Evolutionary conservation across 2,329 filamentous ascomycete species (phyloP).

Genomic region (Diaporthe sp.): DNA sequence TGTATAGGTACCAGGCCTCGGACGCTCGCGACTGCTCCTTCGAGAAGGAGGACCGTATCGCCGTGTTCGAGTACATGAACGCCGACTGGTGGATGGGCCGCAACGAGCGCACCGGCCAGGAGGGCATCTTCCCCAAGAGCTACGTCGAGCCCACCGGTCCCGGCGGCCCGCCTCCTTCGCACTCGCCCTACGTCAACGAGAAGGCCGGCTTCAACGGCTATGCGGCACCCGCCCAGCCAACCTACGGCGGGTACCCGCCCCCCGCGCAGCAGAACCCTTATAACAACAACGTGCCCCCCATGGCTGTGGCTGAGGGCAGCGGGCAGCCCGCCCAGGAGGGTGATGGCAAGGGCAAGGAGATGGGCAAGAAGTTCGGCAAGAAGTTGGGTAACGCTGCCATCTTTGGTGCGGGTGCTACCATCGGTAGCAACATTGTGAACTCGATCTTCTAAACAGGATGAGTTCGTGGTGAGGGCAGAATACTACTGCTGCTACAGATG

Average conservation of each 20-base stretch:
- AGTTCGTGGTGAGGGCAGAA: not conserved
- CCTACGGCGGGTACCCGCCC: slow-evolving; percentile 58
- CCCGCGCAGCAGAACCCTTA: slow-evolving; percentile 71
- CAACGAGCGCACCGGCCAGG: slow-evolving; percentile 84
- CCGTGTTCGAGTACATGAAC: slow-evolving; percentile 94
- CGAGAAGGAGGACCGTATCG: slow-evolving; percentile 83
- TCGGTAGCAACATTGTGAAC: slow-evolving; percentile 92
- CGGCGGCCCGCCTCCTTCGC: slow-evolving; percentile 45
- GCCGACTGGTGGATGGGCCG: slow-evolving; percentile 96
- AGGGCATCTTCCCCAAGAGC: slow-evolving; percentile 95
- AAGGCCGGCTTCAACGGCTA: slow-evolving; percentile 47
- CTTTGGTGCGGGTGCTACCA: slow-evolving; percentile 92
- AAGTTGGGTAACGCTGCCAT: slow-evolving; percentile 89
- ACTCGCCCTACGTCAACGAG: slow-evolving; percentile 46
- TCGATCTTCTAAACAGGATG: slow-evolving; percentile 78
- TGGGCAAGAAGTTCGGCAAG: slow-evolving; percentile 96
- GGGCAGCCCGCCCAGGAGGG: slow-evolving; percentile 56
- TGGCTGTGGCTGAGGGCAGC: slow-evolving; percentile 76
- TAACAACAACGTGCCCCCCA: slow-evolving; percentile 78
- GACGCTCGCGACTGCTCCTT: slow-evolving; percentile 88
- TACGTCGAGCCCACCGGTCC: slow-evolving; percentile 80
- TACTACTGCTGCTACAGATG: not conserved
- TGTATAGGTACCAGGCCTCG: slow-evolving; percentile 85
- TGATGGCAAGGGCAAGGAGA: slow-evolving; percentile 76
- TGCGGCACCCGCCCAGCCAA: slow-evolving; percentile 49